phyloP scores from a whole-genome alignment of 257 asterid genomes.

The Echites panduratus region DNA sequence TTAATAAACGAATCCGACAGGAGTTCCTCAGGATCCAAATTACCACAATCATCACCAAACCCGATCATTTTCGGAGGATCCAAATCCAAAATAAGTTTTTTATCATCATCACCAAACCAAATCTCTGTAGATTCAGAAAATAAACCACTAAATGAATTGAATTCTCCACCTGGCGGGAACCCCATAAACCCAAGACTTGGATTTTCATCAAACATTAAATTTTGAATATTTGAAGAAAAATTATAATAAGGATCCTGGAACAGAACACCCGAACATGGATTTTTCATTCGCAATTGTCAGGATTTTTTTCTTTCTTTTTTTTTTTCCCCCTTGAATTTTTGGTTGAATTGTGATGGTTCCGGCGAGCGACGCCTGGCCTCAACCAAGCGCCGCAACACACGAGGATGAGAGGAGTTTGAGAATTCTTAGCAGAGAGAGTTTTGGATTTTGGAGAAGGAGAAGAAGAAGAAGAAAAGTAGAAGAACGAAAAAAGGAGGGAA shows the following conservation, averaged over 20 bases:
- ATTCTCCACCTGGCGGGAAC: not conserved
- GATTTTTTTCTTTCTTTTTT: not conserved
- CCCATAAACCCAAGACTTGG: conserved; percentile 9
- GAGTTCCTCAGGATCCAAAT: not conserved
- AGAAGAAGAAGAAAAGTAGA: not conserved
- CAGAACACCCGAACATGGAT: not conserved
- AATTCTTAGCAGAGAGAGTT: not conserved
- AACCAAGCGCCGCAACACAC: conserved; percentile 30
- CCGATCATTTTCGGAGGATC: not conserved
- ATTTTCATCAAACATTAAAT: conserved; percentile 21
- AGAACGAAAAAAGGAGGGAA: conserved; percentile 14
- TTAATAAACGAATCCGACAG: not conserved
- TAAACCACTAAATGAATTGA: not conserved
- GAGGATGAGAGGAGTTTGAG: not conserved
- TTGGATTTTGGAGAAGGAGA: not conserved
- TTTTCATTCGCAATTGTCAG: conserved; percentile 22
- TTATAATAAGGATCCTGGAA: conserved; percentile 18
- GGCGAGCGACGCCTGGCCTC: conserved; percentile 54
- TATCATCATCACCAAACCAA: not conserved
- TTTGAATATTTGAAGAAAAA: conserved; percentile 11
- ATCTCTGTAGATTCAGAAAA: not conserved
- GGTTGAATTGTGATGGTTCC: not conserved
- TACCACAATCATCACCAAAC: not conserved
- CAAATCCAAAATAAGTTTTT: no score
- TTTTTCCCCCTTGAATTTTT: no score